Conservation (phyloP, 345 rosid species). For the Euphorbia lathyris region DNA sequence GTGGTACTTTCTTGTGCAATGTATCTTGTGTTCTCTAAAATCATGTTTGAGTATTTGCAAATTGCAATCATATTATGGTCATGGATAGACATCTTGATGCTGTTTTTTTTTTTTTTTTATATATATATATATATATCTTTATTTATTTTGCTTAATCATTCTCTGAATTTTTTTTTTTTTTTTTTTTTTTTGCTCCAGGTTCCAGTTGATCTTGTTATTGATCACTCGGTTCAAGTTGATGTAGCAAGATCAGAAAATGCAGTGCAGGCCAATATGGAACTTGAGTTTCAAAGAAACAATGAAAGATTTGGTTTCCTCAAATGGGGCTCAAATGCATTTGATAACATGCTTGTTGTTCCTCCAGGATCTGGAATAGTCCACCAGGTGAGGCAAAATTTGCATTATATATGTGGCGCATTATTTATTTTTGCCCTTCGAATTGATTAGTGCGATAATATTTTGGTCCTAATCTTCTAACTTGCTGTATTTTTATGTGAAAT, state of each 20-base stretch:
- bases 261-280: slow-evolving; percentile 90
- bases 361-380: slow-evolving; percentile 97
- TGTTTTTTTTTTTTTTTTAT: no score
- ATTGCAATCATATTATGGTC: background rate
- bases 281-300: slow-evolving; percentile 77
- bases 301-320: slow-evolving; percentile 93
- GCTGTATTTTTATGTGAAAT: background rate
- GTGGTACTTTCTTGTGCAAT: background rate
- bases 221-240: slow-evolving; percentile 94
- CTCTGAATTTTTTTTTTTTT: background rate
- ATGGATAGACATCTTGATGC: background rate
- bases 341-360: slow-evolving; percentile 95
- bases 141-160: background rate
- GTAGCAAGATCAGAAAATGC: slow-evolving; percentile 91
- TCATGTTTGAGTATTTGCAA: no score
- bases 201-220: slow-evolving; percentile 96
- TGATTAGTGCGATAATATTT: background rate
- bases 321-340: slow-evolving; percentile 92
- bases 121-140: no score
- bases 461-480: background rate
- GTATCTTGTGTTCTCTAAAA: background rate
- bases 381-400: slow-evolving; percentile 48
- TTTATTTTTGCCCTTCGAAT: background rate
- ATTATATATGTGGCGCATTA: background rate
- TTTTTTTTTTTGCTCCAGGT: slow-evolving; percentile 48